Percentiles rank a stretch among this genome's conserved stretches.
Evolutionary conservation across 805 yeast species (phyloP).

Genomic region (Helenozyma rhizophorensis): DNA sequence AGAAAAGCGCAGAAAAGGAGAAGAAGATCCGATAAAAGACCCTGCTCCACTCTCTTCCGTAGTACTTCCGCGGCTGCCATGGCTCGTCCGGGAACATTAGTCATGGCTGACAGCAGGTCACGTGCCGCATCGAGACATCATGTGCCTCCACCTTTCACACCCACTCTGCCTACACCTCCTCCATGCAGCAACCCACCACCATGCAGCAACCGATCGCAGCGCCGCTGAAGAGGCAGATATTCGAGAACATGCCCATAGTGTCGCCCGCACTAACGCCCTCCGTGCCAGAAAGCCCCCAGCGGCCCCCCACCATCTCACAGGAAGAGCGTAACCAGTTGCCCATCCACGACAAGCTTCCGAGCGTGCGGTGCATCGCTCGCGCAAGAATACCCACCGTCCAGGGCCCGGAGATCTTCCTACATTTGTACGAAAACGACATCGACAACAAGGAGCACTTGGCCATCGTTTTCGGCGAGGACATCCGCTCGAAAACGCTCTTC

Average conservation of each 20-base stretch:
- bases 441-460: slow-evolving; percentile 96
- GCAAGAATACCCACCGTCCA: slow-evolving; percentile 96
- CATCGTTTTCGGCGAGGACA: slow-evolving; percentile 91
- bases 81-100: too few species aligned
- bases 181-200: too few species aligned
- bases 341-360: slow-evolving; percentile 58
- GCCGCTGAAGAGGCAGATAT: neutral
- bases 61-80: too few species aligned
- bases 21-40: too few species aligned
- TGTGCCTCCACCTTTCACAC: too few species aligned
- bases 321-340: slow-evolving; percentile 29
- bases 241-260: slow-evolving; percentile 16
- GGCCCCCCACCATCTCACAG: slow-evolving; percentile 15
- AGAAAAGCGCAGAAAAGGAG: too few species aligned
- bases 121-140: too few species aligned
- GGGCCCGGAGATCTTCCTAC: slow-evolving; percentile 92
- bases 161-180: too few species aligned
- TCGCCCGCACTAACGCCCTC: slow-evolving; percentile 17
- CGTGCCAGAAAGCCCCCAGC: slow-evolving; percentile 5
- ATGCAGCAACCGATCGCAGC: neutral
- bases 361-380: slow-evolving; percentile 82
- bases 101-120: too few species aligned
- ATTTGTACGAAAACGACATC: slow-evolving; percentile 77
- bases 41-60: too few species aligned
- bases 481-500: slow-evolving; percentile 73